phyloP scores from a whole-genome alignment of 805 yeast species.

The Yarrowia phangngaensis region DNA sequence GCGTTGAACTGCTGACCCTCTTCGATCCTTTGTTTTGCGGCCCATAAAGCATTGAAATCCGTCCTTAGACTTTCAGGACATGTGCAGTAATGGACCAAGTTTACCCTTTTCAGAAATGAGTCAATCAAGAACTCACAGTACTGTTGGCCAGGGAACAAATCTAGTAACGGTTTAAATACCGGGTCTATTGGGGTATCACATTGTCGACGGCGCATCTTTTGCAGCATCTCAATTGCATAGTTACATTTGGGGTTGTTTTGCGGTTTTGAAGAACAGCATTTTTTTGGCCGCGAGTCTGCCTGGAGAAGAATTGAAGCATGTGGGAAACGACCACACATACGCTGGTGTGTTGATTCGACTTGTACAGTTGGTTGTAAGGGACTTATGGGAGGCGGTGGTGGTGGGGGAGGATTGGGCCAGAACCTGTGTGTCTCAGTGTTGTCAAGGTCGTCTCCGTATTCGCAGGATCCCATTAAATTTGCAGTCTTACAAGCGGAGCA shows the following conservation, averaged over 20 bases:
- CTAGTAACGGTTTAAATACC: conserved; percentile 18
- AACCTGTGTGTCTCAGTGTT: background rate
- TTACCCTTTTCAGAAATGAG: conserved; percentile 17
- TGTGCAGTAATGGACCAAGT: conserved; percentile 16
- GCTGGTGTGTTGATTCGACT: conserved; percentile 8
- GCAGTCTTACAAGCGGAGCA: conserved; percentile 25
- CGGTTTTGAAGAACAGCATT: conserved; percentile 3
- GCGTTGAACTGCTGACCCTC: conserved; percentile 22
- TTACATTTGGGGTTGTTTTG: conserved; percentile 15
- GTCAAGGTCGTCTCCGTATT: conserved; percentile 2
- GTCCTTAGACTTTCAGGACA: conserved; percentile 15
- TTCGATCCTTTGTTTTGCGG: conserved; percentile 22
- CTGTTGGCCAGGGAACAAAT: conserved; percentile 25
- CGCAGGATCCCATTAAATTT: conserved; percentile 18
- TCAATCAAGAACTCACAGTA: conserved; percentile 25
- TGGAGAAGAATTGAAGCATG: conserved; percentile 15
- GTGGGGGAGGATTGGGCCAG: background rate
- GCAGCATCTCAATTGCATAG: conserved; percentile 12
- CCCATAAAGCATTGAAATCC: conserved; percentile 25
- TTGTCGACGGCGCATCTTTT: conserved; percentile 1
- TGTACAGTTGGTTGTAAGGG: conserved; percentile 15
- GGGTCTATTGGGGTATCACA: conserved; percentile 17
- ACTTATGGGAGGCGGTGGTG: background rate
- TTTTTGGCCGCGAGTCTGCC: conserved; percentile 10
- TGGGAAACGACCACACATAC: conserved; percentile 24